phyloP scores from a whole-genome alignment of 1,139 yeast genomes.

The Candida albicans region DNA sequence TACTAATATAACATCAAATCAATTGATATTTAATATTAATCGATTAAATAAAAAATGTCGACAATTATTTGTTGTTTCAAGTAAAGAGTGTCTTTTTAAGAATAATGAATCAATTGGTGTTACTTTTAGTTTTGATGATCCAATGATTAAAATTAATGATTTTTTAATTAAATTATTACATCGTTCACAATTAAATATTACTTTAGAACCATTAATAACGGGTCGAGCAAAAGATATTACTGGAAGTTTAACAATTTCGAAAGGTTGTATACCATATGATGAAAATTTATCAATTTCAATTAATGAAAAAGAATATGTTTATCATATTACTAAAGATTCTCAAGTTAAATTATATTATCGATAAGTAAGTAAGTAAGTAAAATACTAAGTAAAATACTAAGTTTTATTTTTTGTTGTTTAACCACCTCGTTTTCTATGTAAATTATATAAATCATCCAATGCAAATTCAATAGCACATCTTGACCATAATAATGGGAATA shows the following conservation, averaged over 20 bases:
- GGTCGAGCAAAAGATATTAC: constrained; percentile 85
- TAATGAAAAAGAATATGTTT: constrained; percentile 64
- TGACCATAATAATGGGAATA: constrained; percentile 80
- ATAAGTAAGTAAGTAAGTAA: no score
- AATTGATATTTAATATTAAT: constrained; percentile 35
- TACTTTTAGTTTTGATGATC: constrained; percentile 29
- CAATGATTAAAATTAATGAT: constrained; percentile 40
- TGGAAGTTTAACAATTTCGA: constrained; percentile 61
- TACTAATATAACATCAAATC: constrained; percentile 33
- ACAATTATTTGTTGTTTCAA: constrained; percentile 34
- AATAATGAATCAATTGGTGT: constrained; percentile 14
- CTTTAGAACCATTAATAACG: constrained; percentile 66
- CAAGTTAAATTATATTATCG: constrained; percentile 45
- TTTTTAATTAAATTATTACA: constrained; percentile 51
- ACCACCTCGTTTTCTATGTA: constrained; percentile 39
- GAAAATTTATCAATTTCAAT: constrained; percentile 26
- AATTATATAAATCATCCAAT: constrained; percentile 69
- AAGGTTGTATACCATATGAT: constrained; percentile 46
- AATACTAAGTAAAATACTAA: no score
- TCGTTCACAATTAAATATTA: constrained; percentile 50
- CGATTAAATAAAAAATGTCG: constrained; percentile 35
- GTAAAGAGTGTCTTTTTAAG: constrained; percentile 19
- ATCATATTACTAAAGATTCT: constrained; percentile 58
- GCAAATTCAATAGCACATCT: constrained; percentile 90
- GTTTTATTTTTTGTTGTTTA: constrained; percentile 3